Evolutionary conservation across 2,329 filamentous ascomycete genomes (phyloP), one percentile per base, ranked within the genome.

Genomic region (Curvularia lunata): DNA sequence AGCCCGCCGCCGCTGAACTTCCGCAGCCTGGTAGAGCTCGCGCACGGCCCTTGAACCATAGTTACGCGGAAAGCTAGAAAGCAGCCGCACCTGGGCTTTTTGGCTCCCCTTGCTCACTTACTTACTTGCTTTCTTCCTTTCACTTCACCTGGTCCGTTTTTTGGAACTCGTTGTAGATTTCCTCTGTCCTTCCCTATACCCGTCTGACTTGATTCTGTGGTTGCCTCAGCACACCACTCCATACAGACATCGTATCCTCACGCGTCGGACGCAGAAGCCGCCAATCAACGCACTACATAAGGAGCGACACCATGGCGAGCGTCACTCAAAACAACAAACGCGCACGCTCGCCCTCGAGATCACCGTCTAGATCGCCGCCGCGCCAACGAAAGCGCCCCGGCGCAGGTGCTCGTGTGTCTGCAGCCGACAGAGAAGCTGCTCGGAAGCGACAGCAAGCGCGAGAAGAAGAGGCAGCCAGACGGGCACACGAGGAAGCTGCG

Each of bases 361-460:
- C 76, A 54, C 59, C 75, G 63, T 77, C 75, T 18, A 65, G 74
- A 51, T 78, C 77, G 21, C 77, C 76, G 16, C 85, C 86, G 9
- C 86, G 88, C 49, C 89, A 87, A 73, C 83, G 84, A 54, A 91
- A 91, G 75, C 85, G 88, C 5, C 89, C 75, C 4, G 75, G 75
- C 25, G 73, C 71, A 9, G 73, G 67, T 28, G 64, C 75, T 0
- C 89, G 90, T 60, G 87, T 94, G 60, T 86, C 86, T 30, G 86
- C 86, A 53, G 78, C 85, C 28, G 87, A 91, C 68, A 84, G 86
- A 30, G 88, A 91, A 67, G 86, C 86, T 23, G 88, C 89, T 52
- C 86, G 88, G 27, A 83, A 86, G 48, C 76, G 75, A 30, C 75
- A 80, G 61, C 62, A 69, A 48, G 69, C 79, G 54, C 71, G 79